Conservation (phyloP, 352 stramenopile genomes). For the Pythium biforme region DNA sequence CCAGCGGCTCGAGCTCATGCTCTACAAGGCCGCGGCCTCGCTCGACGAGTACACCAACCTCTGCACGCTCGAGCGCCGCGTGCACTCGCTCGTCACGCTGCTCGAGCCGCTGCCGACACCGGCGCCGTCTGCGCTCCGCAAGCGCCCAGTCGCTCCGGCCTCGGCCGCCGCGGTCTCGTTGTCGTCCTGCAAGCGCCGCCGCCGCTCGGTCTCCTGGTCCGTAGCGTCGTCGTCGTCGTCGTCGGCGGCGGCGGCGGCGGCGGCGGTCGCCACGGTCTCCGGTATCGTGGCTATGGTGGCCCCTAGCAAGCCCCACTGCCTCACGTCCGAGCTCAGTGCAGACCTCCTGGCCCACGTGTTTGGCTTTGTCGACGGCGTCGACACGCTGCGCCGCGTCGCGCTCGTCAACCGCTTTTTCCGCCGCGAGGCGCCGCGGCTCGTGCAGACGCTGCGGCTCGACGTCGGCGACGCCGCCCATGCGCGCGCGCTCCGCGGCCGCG, state of each 20-base stretch:
- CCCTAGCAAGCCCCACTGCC: too few species aligned
- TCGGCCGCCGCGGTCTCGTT: slow-evolving; percentile 22
- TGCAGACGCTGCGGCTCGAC: slow-evolving; percentile 49
- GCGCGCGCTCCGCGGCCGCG: slow-evolving; percentile 19
- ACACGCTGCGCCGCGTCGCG: slow-evolving; percentile 39
- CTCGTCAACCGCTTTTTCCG: slow-evolving; percentile 54
- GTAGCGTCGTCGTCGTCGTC: neutral
- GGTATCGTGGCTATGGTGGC: too few species aligned
- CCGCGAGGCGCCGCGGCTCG: slow-evolving; percentile 41
- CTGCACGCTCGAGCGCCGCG: slow-evolving; percentile 60
- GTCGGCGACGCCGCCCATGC: slow-evolving; percentile 5
- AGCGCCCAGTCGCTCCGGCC: too few species aligned
- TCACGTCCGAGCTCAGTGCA: slow-evolving; percentile 54
- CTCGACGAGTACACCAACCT: slow-evolving; percentile 65
- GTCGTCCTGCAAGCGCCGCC: slow-evolving; percentile 14
- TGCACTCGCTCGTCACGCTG: slow-evolving; percentile 71
- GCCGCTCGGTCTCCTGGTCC: neutral
- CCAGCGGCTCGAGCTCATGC: slow-evolving; percentile 74
- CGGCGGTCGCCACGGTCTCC: neutral
- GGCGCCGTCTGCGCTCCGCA: neutral
- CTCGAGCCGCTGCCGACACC: slow-evolving; percentile 38
- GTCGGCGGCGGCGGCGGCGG: slow-evolving; percentile 5
- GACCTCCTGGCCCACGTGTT: slow-evolving; percentile 60
- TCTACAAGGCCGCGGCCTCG: slow-evolving; percentile 67
- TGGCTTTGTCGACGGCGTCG: slow-evolving; percentile 49